Percentiles rank a stretch among this genome's conserved stretches.
Evolutionary conservation across 805 yeast species (phyloP).

Genomic region (Ogataea nonfermentans): DNA sequence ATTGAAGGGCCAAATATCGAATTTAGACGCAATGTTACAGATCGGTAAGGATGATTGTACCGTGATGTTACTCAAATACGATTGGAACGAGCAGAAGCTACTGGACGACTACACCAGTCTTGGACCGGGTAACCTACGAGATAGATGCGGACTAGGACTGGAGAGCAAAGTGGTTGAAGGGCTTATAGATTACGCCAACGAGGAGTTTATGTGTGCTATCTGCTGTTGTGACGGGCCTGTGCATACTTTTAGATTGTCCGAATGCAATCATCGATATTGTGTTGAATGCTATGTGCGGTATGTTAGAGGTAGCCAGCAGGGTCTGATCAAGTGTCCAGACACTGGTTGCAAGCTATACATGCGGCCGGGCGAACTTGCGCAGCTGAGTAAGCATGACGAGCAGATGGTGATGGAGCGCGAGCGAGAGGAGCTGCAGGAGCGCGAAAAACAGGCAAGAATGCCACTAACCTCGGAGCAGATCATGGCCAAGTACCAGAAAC

Average conservation of each 20-base stretch:
- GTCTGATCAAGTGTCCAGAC: conserved; percentile 64
- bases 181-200: conserved; percentile 21
- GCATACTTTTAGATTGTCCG: conserved; percentile 43
- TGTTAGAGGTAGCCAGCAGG: conserved; percentile 44
- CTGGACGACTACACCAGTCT: conserved; percentile 50
- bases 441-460: conserved; percentile 3
- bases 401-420: conserved; percentile 11
- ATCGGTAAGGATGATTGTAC: conserved; percentile 40
- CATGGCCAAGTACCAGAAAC: conserved; percentile 20
- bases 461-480: conserved; percentile 24
- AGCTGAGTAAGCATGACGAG: conserved; percentile 24
- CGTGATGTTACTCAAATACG: conserved; percentile 44
- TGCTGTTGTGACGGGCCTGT: conserved; percentile 55
- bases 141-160: conserved; percentile 31
- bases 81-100: conserved; percentile 59
- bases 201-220: conserved; percentile 53
- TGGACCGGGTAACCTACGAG: conserved; percentile 32
- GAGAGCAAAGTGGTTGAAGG: conserved; percentile 33
- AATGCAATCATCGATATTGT: conserved; percentile 75
- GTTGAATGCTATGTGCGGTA: conserved; percentile 64
- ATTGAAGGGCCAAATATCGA: conserved; percentile 30
- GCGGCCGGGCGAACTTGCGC: conserved; percentile 40
- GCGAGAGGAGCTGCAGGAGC: conserved; percentile 3
- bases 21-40: conserved; percentile 38
- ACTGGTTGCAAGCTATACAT: conserved; percentile 48